These are phyloP conservation scores for Clitopilus passeckerianus DNA, from an alignment of 768 basidiomycete species.

Conservation along the genomic window DNA sequence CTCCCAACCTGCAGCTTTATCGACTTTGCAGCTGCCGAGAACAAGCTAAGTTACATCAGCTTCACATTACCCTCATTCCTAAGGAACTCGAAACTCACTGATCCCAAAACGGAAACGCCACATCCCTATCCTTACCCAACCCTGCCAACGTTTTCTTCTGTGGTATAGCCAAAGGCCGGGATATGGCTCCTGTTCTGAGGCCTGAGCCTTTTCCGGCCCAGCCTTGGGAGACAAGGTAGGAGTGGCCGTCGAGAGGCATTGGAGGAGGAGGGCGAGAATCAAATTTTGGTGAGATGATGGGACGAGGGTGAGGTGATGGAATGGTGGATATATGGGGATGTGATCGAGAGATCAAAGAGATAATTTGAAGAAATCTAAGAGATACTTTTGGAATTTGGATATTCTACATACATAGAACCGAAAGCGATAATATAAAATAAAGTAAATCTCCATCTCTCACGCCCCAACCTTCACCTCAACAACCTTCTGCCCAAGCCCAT, in stretches of 20 bases:
- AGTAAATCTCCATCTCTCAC: too few relatives aligned
- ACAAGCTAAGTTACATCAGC: slow-evolving; percentile 47
- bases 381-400: too few relatives aligned
- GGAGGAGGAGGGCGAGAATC: neutral
- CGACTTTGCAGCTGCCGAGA: slow-evolving; percentile 75
- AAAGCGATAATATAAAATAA: neutral
- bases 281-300: neutral
- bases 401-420: too few relatives aligned
- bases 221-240: slow-evolving; percentile 74
- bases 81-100: slow-evolving; percentile 54
- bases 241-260: slow-evolving; percentile 71
- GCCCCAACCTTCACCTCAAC: neutral
- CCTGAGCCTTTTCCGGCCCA: slow-evolving; percentile 87
- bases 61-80: neutral
- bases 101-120: slow-evolving; percentile 98
- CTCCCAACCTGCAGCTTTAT: slow-evolving; percentile 67
- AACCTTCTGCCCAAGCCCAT: slow-evolving; percentile 23
- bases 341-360: too few relatives aligned
- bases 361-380: too few relatives aligned
- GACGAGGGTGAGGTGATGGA: neutral
- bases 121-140: slow-evolving; percentile 89
- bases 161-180: slow-evolving; percentile 68
- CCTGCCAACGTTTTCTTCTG: slow-evolving; percentile 86
- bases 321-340: neutral
- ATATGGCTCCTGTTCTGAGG: slow-evolving; percentile 78